Evolutionary conservation across 352 stramenopile genomes (phyloP).

Genomic region (Pythium rhizo-oryzae): DNA sequence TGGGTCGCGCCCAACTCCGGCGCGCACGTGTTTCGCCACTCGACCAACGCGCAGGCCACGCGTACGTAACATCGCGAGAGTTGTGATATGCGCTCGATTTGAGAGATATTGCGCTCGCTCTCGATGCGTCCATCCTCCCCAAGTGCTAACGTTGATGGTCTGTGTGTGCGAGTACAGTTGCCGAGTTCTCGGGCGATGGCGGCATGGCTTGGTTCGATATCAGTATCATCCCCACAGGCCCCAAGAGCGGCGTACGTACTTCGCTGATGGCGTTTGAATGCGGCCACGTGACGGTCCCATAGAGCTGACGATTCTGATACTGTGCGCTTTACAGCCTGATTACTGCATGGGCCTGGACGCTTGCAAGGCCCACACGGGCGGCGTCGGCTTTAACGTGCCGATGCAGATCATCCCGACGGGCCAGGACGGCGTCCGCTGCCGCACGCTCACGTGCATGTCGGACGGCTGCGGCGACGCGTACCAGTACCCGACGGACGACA

Average conservation of each 20-base stretch:
- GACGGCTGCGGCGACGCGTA: constrained; percentile 68
- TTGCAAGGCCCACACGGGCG: constrained; percentile 61
- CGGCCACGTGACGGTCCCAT: no score
- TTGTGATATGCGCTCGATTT: neutral
- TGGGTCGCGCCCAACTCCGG: constrained; percentile 4
- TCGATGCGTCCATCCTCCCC: neutral
- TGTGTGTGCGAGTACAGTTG: constrained; percentile 14
- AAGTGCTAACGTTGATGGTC: neutral
- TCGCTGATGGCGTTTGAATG: no score
- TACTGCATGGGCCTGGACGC: constrained; percentile 54
- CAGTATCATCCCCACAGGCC: constrained; percentile 67
- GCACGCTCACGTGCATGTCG: constrained; percentile 49
- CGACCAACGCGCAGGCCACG: constrained; percentile 25
- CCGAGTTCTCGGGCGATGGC: constrained; percentile 52
- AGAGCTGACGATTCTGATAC: no score
- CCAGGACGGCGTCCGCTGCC: constrained; percentile 24
- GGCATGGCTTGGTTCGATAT: constrained; percentile 69
- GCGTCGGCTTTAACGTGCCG: constrained; percentile 68
- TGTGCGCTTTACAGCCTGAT: constrained; percentile 33
- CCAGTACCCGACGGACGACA: constrained; percentile 70
- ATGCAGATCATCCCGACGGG: constrained; percentile 59
- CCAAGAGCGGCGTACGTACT: constrained; percentile 29
- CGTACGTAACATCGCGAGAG: constrained; percentile 12
- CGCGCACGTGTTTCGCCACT: constrained; percentile 31
- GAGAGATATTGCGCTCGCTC: no score